Base-by-base conservation (phyloP, 2,329 filamentous ascomycete genomes). In the Paecilomyces sp. region DNA sequence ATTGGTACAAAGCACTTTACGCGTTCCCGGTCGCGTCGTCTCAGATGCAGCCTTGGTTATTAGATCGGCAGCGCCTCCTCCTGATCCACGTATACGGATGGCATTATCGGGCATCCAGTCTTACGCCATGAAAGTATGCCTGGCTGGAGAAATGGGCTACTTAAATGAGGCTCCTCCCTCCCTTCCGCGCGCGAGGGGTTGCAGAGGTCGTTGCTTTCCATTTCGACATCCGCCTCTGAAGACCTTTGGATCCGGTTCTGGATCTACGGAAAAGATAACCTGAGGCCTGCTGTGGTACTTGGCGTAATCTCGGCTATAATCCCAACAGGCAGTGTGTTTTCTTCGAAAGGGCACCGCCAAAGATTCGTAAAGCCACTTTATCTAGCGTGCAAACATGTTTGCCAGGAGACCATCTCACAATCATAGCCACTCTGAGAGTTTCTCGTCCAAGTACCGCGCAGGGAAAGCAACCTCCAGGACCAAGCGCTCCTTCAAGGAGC, bases 371-470 rank as follows among this genome's bases (percentile, higher is more conserved):
- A 47, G 41, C n/a, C 41, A 47, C 15, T 6, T 47, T 18, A 22
- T 18, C 41, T 15, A 47, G n/a, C 5, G 18, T 47, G 41, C 41
- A 57, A 47, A 24, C 34, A 63, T 63, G 61, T 62, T 65, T 57
- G 56, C 62, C 58, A 67, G 62, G 57, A 68, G 68, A 31, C 65
- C 66, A 36, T 66, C 67, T 47, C 41, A 47, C 41, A 47, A n/a
- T 9, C 63, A 65, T 50, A 52, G 56, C 54, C 68, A 66, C 51
- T 62, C 67, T 24, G 74, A 75, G 22, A 76, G 72, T 66, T 71
- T 76, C 58, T 71, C 70, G 28, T 69, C 74, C 56, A 72, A 72
- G 64, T 78, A 80, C 65, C 71, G 77, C 55, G 73, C 76, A 4
- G 67, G 70, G 22, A 79, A 79, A 63, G 68, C 74, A 31, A 72